Conservation (phyloP, 345 rosid genomes). For the Eucalyptus cloeziana region DNA sequence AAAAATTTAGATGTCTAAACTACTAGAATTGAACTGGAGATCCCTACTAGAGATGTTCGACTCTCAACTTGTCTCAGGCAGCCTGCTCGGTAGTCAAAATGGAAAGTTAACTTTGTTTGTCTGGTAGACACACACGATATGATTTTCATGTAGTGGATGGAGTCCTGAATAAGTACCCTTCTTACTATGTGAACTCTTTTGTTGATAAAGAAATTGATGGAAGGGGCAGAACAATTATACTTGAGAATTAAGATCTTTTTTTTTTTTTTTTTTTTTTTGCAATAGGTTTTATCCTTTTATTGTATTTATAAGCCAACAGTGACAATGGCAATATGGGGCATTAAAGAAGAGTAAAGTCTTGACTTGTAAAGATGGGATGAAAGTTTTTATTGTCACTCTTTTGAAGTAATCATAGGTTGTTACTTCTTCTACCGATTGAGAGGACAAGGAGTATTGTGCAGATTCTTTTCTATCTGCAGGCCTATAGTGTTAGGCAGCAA, state of each 20-base stretch:
- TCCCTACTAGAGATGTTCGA: background rate
- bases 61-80: background rate
- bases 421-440: background rate
- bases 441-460: background rate
- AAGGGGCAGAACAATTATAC: background rate
- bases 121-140: background rate
- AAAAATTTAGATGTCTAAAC: background rate
- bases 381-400: background rate
- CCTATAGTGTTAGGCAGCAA: background rate
- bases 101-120: background rate
- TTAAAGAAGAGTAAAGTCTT: background rate
- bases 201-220: background rate
- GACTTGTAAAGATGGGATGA: background rate
- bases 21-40: background rate
- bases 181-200: background rate
- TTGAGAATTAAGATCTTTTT: background rate
- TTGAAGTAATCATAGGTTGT: background rate
- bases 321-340: background rate
- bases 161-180: background rate
- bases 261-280: background rate
- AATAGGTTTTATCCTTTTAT: background rate
- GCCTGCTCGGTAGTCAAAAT: background rate
- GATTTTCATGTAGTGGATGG: background rate
- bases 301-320: background rate
- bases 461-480: background rate